These are phyloP conservation scores for Nicotiana rustica DNA, from an alignment of 305 asterid genomes.

Conservation along the genomic window DNA sequence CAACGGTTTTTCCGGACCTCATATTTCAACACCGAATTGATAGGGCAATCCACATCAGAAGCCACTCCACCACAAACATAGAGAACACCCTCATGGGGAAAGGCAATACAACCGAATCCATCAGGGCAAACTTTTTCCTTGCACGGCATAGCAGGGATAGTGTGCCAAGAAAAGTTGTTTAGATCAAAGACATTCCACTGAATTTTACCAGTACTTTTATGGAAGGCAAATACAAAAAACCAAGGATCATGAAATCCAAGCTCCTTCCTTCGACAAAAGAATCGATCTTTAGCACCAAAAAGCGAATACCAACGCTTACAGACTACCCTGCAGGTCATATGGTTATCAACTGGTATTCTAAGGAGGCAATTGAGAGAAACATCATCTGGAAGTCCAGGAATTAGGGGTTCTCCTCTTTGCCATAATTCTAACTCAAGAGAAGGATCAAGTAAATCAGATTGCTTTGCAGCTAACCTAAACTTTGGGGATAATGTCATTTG, in stretches of 20 bases:
- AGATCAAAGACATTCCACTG: constrained; percentile 92
- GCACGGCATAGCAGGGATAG: constrained; percentile 94
- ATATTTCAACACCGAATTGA: constrained; percentile 79
- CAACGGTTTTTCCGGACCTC: constrained; percentile 81
- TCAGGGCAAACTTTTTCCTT: constrained; percentile 88
- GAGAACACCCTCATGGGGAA: constrained; percentile 74
- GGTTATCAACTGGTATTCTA: constrained; percentile 74
- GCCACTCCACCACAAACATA: constrained; percentile 86
- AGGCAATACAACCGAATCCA: constrained; percentile 88
- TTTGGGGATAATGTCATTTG: constrained; percentile 89
- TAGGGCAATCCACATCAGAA: constrained; percentile 85
- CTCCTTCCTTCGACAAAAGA: constrained; percentile 74
- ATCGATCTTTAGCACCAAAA: constrained; percentile 78
- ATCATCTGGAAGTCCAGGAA: constrained; percentile 95
- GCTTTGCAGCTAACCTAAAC: constrained; percentile 65
- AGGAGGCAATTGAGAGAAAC: constrained; percentile 86
- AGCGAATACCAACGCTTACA: constrained; percentile 82
- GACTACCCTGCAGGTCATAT: constrained; percentile 59
- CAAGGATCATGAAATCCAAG: constrained; percentile 88
- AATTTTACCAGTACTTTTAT: constrained; percentile 85
- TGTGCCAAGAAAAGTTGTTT: constrained; percentile 72
- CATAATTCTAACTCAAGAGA: constrained; percentile 58
- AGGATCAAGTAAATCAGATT: constrained; percentile 61
- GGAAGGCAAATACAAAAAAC: constrained; percentile 84
- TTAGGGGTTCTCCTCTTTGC: constrained; percentile 63